Evolutionary conservation across 2,329 filamentous ascomycete genomes (phyloP).

Genomic region (Colletotrichum liriopes): DNA sequence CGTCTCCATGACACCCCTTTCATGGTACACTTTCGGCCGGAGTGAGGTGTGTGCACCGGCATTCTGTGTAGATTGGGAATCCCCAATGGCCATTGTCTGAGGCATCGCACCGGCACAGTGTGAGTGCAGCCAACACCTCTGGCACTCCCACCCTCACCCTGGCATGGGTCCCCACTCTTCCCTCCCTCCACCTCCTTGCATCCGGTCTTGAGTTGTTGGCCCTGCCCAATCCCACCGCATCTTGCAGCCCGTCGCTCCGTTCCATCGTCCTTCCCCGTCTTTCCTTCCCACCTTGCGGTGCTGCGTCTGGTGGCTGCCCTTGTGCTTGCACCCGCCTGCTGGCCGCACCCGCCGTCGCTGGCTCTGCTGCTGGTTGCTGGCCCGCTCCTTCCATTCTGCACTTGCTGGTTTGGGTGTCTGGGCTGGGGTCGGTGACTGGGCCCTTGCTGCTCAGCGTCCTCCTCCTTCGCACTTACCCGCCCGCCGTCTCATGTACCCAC

Average conservation of each 20-base stretch:
- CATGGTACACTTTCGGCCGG: background rate
- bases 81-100: slow-evolving; percentile 27
- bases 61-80: background rate
- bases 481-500: slow-evolving; percentile 33
- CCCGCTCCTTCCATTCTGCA: slow-evolving; percentile 7
- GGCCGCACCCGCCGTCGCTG: background rate
- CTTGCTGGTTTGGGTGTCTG: slow-evolving; percentile 19
- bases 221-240: slow-evolving; percentile 30
- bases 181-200: slow-evolving; percentile 39
- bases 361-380: slow-evolving; percentile 1
- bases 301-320: background rate
- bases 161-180: slow-evolving; percentile 8
- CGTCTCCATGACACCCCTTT: slow-evolving; percentile 14
- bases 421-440: slow-evolving; percentile 19
- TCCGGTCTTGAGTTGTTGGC: slow-evolving; percentile 1
- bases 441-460: slow-evolving; percentile 10
- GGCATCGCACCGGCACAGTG: slow-evolving; percentile 38
- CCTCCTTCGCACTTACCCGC: slow-evolving; percentile 33
- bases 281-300: slow-evolving; percentile 8
- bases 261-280: slow-evolving; percentile 23
- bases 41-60: slow-evolving; percentile 19
- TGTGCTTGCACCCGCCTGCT: background rate
- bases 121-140: slow-evolving; percentile 19
- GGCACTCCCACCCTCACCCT: background rate
- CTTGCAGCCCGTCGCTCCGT: slow-evolving; percentile 16